Evolutionary conservation across 768 basidiomycete genomes (phyloP).

Genomic region (Amanita brunnescens): DNA sequence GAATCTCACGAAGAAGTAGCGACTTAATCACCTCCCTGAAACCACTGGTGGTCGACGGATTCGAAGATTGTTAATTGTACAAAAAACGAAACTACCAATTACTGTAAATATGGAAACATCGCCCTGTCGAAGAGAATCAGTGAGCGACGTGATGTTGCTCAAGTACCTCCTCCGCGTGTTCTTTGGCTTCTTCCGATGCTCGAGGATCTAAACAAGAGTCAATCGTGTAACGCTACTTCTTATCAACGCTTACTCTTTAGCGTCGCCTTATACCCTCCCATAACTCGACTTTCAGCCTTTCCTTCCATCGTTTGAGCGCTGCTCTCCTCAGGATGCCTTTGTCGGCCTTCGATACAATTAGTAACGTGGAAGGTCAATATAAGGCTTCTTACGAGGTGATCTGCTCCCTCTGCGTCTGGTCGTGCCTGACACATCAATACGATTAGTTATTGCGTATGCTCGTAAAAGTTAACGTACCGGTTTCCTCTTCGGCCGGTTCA

Average conservation of each 20-base stretch:
- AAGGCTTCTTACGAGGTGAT: background rate
- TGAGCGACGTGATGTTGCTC: constrained; percentile 8
- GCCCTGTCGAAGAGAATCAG: too few species aligned
- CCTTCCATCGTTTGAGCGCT: background rate
- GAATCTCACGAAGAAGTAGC: constrained; percentile 1
- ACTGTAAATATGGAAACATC: background rate
- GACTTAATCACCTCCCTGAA: too few species aligned
- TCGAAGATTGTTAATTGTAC: too few species aligned
- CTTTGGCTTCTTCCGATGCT: constrained; percentile 13
- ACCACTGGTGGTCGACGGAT: too few species aligned
- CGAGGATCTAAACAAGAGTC: constrained; percentile 9
- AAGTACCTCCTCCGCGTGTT: constrained; percentile 12
- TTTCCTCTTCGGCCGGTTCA: background rate
- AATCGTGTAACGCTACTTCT: background rate
- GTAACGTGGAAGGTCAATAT: background rate
- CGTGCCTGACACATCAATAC: background rate
- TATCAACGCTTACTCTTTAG: constrained; percentile 15
- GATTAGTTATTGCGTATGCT: background rate
- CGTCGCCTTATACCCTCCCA: constrained; percentile 25
- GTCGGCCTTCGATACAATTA: background rate
- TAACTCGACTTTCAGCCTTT: constrained; percentile 12
- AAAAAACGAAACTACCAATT: too few species aligned
- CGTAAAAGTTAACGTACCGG: background rate
- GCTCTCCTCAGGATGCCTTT: background rate
- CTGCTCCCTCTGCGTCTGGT: background rate